Percentiles rank a stretch among this genome's conserved stretches.
phyloP scores from a whole-genome alignment of 371 early-diverging fungal species.

The Mucor piriformis region DNA sequence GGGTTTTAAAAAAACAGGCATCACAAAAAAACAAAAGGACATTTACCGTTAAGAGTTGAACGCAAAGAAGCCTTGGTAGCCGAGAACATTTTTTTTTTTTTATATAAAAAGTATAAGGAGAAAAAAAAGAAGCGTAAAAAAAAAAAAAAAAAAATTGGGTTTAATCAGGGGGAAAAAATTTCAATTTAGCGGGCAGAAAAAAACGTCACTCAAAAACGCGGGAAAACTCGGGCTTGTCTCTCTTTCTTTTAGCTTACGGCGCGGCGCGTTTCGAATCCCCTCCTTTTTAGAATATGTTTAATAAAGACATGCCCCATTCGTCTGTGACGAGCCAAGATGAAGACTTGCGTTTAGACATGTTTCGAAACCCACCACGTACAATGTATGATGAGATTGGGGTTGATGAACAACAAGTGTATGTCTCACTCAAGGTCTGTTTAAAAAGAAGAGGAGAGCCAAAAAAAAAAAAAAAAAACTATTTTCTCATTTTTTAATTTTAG shows the following conservation, averaged over 20 bases:
- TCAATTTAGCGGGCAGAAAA: too few species aligned
- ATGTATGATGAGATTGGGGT: slow-evolving; percentile 29
- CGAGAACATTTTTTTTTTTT: slow-evolving; percentile 27
- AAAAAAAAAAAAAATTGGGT: slow-evolving; percentile 2
- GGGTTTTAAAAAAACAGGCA: not conserved
- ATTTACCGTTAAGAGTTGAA: slow-evolving; percentile 33
- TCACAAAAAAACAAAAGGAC: not conserved
- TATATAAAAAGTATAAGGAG: slow-evolving; percentile 2
- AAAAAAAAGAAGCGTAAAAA: slow-evolving; percentile 6
- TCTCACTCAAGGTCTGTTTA: slow-evolving; percentile 9
- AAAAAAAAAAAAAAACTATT: too few species aligned
- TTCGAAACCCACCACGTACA: slow-evolving; percentile 25
- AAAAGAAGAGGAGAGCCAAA: not conserved
- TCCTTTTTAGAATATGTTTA: too few species aligned
- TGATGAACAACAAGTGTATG: slow-evolving; percentile 15
- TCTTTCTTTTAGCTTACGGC: slow-evolving; percentile 5
- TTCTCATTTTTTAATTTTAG: not conserved
- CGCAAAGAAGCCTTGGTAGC: slow-evolving; percentile 33
- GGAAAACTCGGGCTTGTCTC: slow-evolving; percentile 27
- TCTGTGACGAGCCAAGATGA: slow-evolving; percentile 20
- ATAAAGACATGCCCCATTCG: slow-evolving; percentile 27
- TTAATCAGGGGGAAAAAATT: slow-evolving; percentile 14
- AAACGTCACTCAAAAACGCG: slow-evolving; percentile 9
- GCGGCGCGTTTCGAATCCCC: too few species aligned
- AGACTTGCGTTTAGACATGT: slow-evolving; percentile 23